Evolutionary conservation across 441 rosid species (phyloP).

Genomic region (Gossypium trilobum): DNA sequence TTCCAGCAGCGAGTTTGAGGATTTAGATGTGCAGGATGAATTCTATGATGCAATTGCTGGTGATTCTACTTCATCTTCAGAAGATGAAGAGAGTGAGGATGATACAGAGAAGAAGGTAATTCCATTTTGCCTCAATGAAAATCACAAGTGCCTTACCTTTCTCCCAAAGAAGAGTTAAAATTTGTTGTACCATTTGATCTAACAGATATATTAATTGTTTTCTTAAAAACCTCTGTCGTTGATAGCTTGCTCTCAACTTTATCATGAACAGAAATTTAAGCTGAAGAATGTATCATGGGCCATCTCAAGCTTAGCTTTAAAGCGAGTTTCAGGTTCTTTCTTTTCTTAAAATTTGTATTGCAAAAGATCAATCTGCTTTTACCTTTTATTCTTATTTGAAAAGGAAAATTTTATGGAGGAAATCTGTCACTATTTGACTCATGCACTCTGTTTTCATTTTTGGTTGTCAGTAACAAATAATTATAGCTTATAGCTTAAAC

Average conservation of each 20-base stretch:
- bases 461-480: neutral
- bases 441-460: neutral
- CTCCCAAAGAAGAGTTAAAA: slow-evolving; percentile 4
- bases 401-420: neutral
- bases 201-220: neutral
- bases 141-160: neutral
- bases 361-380: neutral
- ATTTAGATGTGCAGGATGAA: slow-evolving; percentile 60
- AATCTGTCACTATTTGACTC: neutral
- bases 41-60: slow-evolving; percentile 86
- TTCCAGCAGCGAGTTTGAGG: slow-evolving; percentile 49
- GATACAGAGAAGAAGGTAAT: slow-evolving; percentile 44
- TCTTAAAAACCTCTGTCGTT: slow-evolving; percentile 21
- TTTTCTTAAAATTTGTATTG: slow-evolving; percentile 7
- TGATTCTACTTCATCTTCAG: slow-evolving; percentile 50
- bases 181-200: slow-evolving; percentile 2
- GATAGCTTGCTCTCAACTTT: slow-evolving; percentile 19
- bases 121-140: slow-evolving; percentile 13
- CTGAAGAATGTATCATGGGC: slow-evolving; percentile 97
- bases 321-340: slow-evolving; percentile 62
- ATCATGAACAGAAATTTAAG: slow-evolving; percentile 62
- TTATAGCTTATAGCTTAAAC: neutral
- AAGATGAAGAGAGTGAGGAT: slow-evolving; percentile 65
- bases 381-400: neutral
- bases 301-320: slow-evolving; percentile 62